A percentile compares a stretch with the other conserved stretches of the same genome.
These are phyloP conservation scores for Pseudonitzschia pungens DNA, from an alignment of 108 stramenopile genomes.

Conservation along the genomic window DNA sequence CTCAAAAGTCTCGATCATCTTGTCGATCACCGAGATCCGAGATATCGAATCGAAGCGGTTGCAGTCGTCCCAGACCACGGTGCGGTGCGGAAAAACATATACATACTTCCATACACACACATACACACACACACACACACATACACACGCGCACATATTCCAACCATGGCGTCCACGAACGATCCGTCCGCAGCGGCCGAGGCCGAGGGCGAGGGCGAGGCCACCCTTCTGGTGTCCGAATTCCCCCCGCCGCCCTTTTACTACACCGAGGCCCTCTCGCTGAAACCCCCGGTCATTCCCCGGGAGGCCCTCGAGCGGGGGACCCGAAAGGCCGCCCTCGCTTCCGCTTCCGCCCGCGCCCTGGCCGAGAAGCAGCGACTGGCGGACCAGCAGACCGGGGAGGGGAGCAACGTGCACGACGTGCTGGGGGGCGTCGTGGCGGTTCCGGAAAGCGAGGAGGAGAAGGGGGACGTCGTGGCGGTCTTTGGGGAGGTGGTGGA, in stretches of 20 bases:
- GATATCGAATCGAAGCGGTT: too few species aligned
- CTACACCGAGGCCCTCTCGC: conserved; percentile 46
- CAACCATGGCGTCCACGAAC: conserved; percentile 16
- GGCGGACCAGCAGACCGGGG: conserved; percentile 40
- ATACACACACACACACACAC: too few species aligned
- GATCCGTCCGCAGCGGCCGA: conserved; percentile 21
- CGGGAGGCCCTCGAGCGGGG: conserved; percentile 68
- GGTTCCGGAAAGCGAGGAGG: conserved; percentile 38
- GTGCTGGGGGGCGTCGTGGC: conserved; percentile 40
- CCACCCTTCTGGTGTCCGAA: conserved; percentile 68
- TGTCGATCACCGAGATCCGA: too few species aligned
- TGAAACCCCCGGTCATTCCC: conserved; percentile 70
- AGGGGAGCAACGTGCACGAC: too few species aligned
- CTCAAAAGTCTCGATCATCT: too few species aligned
- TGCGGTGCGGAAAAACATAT: too few species aligned
- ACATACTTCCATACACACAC: too few species aligned
- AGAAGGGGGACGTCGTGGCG: conserved; percentile 71
- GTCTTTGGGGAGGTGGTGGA: conserved; percentile 89
- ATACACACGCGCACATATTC: too few species aligned
- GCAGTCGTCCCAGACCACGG: too few species aligned
- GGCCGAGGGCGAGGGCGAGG: conserved; percentile 45
- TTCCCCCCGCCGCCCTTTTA: conserved; percentile 87
- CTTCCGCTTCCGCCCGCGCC: conserved; percentile 44
- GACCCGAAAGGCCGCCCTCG: conserved; percentile 56
- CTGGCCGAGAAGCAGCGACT: conserved; percentile 55